These are phyloP conservation scores for Cutaneotrichosporon mucoides DNA, from an alignment of 1,284 basidiomycete species.

Conservation along the genomic window DNA sequence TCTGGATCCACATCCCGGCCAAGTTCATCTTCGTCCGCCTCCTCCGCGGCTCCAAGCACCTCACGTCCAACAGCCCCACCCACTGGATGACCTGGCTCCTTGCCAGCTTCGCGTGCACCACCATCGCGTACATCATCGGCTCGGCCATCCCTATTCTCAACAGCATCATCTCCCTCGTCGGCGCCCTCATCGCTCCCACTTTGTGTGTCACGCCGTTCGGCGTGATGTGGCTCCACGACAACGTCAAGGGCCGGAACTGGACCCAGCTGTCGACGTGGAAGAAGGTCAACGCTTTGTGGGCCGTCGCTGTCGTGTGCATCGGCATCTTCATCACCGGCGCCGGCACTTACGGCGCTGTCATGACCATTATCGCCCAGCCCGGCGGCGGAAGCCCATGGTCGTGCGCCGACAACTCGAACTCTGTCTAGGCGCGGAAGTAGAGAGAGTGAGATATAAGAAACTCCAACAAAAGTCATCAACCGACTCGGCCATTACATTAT, in stretches of 20 bases:
- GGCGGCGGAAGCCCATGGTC: constrained; percentile 30
- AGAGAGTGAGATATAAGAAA: no score
- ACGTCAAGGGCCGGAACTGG: constrained; percentile 10
- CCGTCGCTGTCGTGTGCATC: constrained; percentile 22
- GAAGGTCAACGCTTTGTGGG: constrained; percentile 12
- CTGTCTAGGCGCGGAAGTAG: constrained; percentile 4
- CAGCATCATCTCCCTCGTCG: constrained; percentile 33
- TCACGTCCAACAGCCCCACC: constrained; percentile 22
- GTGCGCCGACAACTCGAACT: constrained; percentile 37
- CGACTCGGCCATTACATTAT: not conserved
- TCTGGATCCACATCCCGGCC: constrained; percentile 31
- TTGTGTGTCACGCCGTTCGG: constrained; percentile 29
- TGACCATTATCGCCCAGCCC: constrained; percentile 26
- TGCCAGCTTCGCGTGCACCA: constrained; percentile 18
- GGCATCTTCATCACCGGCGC: constrained; percentile 30
- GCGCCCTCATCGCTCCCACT: constrained; percentile 34
- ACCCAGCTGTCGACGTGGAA: not conserved
- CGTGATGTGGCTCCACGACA: constrained; percentile 35
- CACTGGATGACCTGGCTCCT: constrained; percentile 38
- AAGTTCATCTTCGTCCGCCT: constrained; percentile 38
- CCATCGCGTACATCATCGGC: constrained; percentile 35
- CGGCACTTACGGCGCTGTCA: constrained; percentile 36
- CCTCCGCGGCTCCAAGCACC: constrained; percentile 32
- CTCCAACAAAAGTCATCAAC: no score
- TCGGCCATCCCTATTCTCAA: constrained; percentile 32